phyloP scores from a whole-genome alignment of 1,139 yeast genomes.

The Candida glucosophila region DNA sequence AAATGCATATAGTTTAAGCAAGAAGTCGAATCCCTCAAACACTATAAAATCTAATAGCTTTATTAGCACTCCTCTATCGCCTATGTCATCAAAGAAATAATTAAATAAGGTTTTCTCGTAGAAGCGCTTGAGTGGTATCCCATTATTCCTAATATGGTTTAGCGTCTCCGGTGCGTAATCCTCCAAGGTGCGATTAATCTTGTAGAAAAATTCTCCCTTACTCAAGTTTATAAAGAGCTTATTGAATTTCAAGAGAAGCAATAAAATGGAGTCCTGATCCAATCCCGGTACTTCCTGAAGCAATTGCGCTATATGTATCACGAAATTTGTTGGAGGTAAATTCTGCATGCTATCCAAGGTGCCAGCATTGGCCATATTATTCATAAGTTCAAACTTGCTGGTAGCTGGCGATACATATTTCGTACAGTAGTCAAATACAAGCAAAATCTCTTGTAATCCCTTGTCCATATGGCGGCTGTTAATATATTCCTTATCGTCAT shows the following conservation, averaged over 20 bases:
- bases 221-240: constrained; percentile 19
- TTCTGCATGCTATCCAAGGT: too few species aligned
- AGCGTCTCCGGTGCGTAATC: constrained; percentile 20
- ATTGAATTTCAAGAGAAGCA: constrained; percentile 26
- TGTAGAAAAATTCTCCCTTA: constrained; percentile 32
- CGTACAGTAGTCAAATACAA: constrained; percentile 26
- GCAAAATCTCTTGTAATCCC: constrained; percentile 18
- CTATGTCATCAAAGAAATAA: constrained; percentile 14
- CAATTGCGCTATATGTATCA: constrained; percentile 14
- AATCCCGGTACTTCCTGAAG: constrained; percentile 15
- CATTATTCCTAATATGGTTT: constrained; percentile 29
- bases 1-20: constrained; percentile 21
- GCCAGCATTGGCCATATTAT: too few species aligned
- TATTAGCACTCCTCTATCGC: constrained; percentile 6
- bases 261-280: constrained; percentile 22
- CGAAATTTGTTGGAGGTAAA: constrained; percentile 16
- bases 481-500: constrained; percentile 11
- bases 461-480: constrained; percentile 14
- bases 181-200: constrained; percentile 29
- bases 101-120: constrained; percentile 17
- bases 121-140: constrained; percentile 21
- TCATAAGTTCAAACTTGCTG: too few species aligned
- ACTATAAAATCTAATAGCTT: constrained; percentile 27
- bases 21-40: constrained; percentile 33
- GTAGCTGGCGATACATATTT: constrained; percentile 15